phyloP scores from a whole-genome alignment of 2,329 filamentous ascomycete genomes.

The Aureobasidium sp. region DNA sequence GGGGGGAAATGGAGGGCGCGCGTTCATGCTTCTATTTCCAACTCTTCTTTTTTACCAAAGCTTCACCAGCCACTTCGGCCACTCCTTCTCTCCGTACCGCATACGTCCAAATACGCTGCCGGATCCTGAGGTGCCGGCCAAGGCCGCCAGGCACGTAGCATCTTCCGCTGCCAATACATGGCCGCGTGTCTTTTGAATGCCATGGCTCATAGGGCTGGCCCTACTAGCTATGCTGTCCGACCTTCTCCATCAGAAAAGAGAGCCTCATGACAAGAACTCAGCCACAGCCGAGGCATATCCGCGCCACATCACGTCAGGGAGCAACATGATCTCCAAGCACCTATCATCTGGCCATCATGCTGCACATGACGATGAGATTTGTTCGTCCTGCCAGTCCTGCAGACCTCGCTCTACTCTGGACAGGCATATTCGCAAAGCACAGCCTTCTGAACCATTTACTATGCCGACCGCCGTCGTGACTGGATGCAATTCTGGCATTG shows the following conservation, averaged over 20 bases:
- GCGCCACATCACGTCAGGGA: not conserved
- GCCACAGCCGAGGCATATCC: not conserved
- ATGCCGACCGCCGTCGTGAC: conserved; percentile 36
- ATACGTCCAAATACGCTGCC: not conserved
- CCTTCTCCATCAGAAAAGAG: not conserved
- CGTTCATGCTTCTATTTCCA: conserved; percentile 3
- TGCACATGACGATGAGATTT: not conserved
- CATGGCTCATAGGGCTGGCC: not conserved
- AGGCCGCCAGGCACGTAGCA: not conserved
- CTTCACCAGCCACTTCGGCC: not conserved
- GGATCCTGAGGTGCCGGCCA: conserved; percentile 8
- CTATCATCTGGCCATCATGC: not conserved
- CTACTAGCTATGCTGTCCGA: not conserved
- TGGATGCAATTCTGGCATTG: conserved; percentile 36
- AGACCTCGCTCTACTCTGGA: not conserved
- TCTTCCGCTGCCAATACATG: not conserved
- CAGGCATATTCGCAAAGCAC: not conserved
- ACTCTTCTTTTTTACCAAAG: not conserved
- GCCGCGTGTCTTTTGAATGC: not conserved
- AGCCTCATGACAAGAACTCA: not conserved
- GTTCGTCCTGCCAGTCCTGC: not conserved
- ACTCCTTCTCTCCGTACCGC: not conserved
- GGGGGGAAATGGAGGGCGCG: not conserved
- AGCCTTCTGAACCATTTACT: not conserved
- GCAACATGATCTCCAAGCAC: not conserved